phyloP scores from a whole-genome alignment of 208 protist genomes.

The Chromosphaera perkinsii region DNA sequence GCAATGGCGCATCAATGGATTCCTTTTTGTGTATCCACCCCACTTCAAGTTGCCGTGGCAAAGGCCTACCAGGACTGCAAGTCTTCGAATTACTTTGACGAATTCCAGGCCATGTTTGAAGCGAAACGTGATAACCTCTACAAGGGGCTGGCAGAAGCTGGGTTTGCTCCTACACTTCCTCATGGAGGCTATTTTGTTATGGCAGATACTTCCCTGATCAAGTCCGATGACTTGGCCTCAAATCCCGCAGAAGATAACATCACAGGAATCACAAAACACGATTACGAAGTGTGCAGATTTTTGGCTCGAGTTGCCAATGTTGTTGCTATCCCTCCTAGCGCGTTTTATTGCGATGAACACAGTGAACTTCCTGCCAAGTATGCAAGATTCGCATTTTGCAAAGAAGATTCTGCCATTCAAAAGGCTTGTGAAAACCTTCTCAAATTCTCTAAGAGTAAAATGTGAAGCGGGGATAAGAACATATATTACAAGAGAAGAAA shows the following conservation, averaged over 20 bases:
- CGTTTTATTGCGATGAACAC: background rate
- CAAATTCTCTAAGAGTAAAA: no score
- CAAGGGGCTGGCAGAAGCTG: background rate
- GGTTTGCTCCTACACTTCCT: slow-evolving; percentile 6
- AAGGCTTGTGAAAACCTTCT: no score
- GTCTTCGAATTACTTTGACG: background rate
- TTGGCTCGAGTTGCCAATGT: background rate
- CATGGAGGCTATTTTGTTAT: slow-evolving; percentile 25
- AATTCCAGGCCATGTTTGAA: slow-evolving; percentile 12
- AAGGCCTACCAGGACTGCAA: background rate
- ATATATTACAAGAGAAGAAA: no score
- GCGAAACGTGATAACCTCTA: slow-evolving; percentile 6
- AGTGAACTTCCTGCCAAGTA: background rate
- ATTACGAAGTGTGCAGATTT: background rate
- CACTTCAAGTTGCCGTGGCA: background rate
- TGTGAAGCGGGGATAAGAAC: no score
- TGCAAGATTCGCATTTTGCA: background rate
- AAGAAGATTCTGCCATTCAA: no score
- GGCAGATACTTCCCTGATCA: slow-evolving; percentile 5
- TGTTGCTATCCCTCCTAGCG: background rate
- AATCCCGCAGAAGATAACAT: background rate
- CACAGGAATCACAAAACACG: background rate
- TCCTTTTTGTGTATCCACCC: background rate
- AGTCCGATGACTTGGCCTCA: background rate
- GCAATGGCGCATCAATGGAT: background rate